Evolutionary conservation across 352 stramenopile genomes (phyloP).

Genomic region (Phytopythium sindhum): DNA sequence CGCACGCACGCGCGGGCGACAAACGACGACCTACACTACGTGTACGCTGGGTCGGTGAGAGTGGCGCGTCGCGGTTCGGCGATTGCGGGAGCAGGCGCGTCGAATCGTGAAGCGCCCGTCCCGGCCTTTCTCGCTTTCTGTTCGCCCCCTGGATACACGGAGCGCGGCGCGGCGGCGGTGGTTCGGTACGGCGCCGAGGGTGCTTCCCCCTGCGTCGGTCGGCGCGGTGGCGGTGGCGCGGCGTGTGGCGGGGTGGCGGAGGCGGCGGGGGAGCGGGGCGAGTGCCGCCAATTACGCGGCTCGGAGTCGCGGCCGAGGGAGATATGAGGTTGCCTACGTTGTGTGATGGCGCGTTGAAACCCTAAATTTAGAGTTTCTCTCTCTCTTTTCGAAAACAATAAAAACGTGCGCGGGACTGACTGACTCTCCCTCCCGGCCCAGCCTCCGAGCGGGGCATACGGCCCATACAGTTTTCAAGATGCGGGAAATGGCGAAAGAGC

Average conservation of each 20-base stretch:
- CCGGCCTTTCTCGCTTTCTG: constrained; percentile 1
- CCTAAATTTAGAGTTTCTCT: constrained; percentile 12
- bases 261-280: neutral
- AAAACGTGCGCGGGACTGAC: neutral
- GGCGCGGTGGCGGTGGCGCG: neutral
- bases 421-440: constrained; percentile 14
- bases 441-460: neutral
- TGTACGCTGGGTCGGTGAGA: neutral
- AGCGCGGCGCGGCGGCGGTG: too few relatives aligned
- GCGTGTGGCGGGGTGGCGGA: neutral
- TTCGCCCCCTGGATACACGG: too few relatives aligned
- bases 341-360: neutral
- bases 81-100: constrained; percentile 3
- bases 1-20: neutral
- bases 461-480: neutral
- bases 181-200: too few relatives aligned
- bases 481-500: neutral
- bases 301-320: neutral
- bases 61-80: neutral
- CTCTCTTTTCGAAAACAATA: neutral
- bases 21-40: neutral
- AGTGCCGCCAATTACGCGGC: neutral
- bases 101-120: neutral
- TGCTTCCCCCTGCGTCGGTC: too few relatives aligned
- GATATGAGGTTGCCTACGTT: neutral